phyloP scores from a whole-genome alignment of 164 flowering plant species.

The Liquidambar formosana region DNA sequence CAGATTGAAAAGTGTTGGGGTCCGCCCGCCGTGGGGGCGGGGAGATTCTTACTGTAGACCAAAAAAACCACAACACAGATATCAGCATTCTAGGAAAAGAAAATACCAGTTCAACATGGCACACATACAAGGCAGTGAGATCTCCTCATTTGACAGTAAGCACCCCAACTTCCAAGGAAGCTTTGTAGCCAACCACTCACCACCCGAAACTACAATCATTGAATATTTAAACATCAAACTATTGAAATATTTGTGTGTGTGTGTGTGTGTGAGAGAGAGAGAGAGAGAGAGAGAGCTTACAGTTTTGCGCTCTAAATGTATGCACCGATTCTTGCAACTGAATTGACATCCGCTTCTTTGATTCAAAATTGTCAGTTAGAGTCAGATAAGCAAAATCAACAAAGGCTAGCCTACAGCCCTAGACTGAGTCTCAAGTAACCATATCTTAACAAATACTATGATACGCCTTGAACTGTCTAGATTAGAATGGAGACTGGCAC shows the following conservation, averaged over 20 bases:
- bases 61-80: background rate
- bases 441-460: background rate
- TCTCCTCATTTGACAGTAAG: background rate
- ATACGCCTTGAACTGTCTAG: background rate
- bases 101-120: background rate
- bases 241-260: background rate
- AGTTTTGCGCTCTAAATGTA: background rate
- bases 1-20: too few relatives aligned
- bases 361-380: background rate
- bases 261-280: too few relatives aligned
- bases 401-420: background rate
- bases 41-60: background rate
- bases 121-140: background rate
- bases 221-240: background rate
- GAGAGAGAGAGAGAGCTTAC: background rate
- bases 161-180: background rate
- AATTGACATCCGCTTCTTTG: background rate
- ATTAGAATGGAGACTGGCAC: conserved; percentile 93
- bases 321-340: background rate
- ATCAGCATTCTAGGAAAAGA: background rate
- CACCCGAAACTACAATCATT: background rate
- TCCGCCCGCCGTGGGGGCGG: too few relatives aligned
- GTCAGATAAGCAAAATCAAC: background rate
- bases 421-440: background rate
- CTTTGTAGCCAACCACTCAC: background rate